These are phyloP conservation scores for Cocos nucifera DNA, from an alignment of 176 grass and related monocot species.

Conservation along the genomic window DNA sequence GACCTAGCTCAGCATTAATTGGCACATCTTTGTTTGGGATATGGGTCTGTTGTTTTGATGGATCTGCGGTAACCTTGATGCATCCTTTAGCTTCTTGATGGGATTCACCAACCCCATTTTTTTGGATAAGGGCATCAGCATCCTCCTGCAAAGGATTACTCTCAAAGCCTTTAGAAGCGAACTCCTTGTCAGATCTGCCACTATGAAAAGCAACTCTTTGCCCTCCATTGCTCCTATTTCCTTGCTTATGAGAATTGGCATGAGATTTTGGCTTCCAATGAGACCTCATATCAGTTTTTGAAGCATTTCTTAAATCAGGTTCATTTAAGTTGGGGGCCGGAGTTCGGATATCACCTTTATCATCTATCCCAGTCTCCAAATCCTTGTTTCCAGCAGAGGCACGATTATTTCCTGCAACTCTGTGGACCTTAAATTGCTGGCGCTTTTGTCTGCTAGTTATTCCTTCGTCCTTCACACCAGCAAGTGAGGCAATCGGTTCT, in stretches of 20 bases:
- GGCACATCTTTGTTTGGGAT: not conserved
- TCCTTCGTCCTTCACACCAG: constrained; percentile 34
- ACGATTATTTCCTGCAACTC: constrained; percentile 35
- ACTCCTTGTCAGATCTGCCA: constrained; percentile 18
- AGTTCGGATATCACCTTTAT: constrained; percentile 20
- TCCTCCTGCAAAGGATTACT: not conserved
- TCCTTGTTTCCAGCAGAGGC: constrained; percentile 27
- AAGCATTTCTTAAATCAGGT: constrained; percentile 29
- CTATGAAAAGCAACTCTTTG: not conserved
- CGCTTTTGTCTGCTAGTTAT: constrained; percentile 35
- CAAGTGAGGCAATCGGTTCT: constrained; percentile 16
- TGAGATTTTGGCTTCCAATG: constrained; percentile 88
- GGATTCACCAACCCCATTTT: not conserved
- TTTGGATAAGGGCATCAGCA: not conserved
- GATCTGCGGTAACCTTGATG: not conserved
- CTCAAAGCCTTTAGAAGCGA: not conserved
- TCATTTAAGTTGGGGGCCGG: constrained; percentile 19
- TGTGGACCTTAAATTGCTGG: constrained; percentile 46
- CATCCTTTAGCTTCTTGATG: not conserved
- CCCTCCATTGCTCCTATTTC: constrained; percentile 31
- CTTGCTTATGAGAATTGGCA: constrained; percentile 26
- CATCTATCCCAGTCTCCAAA: constrained; percentile 25
- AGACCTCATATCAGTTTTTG: constrained; percentile 32
- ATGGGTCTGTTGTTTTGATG: constrained; percentile 16
- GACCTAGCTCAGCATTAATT: constrained; percentile 10